These are phyloP conservation scores for Aspergillus proliferans DNA, from an alignment of 2,329 filamentous ascomycete species.

Conservation along the genomic window DNA sequence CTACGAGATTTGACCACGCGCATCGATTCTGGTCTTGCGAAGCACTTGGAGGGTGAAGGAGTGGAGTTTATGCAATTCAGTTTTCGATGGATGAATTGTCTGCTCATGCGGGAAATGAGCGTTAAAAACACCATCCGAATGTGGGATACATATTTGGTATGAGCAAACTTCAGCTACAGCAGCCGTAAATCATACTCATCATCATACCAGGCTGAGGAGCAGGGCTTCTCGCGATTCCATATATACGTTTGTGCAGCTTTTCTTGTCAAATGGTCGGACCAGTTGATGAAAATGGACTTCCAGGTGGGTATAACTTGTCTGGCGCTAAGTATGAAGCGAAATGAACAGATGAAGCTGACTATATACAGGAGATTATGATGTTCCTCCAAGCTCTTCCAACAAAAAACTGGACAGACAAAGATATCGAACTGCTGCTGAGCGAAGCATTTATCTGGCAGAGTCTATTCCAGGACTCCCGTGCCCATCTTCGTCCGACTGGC, in stretches of 20 bases:
- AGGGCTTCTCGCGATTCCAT: slow-evolving; percentile 97
- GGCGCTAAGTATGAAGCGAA: not conserved
- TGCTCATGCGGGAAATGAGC: slow-evolving; percentile 94
- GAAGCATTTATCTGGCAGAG: slow-evolving; percentile 99
- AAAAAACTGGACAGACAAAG: slow-evolving; percentile 92
- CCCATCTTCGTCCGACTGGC: slow-evolving; percentile 58
- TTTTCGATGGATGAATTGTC: slow-evolving; percentile 99
- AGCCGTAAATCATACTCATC: slow-evolving; percentile 9
- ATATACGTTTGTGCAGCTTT: slow-evolving; percentile 98
- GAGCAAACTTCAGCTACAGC: not conserved
- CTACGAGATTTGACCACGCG: slow-evolving; percentile 83
- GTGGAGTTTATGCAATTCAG: slow-evolving; percentile 99
- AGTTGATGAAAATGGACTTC: slow-evolving; percentile 94
- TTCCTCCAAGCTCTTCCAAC: slow-evolving; percentile 93
- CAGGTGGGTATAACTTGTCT: slow-evolving; percentile 35
- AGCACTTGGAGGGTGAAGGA: slow-evolving; percentile 81
- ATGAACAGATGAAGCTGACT: not conserved
- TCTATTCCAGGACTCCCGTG: slow-evolving; percentile 87
- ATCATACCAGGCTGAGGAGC: slow-evolving; percentile 74
- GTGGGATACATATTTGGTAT: slow-evolving; percentile 98
- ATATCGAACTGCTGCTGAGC: slow-evolving; percentile 89
- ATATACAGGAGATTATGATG: slow-evolving; percentile 91
- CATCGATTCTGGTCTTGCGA: slow-evolving; percentile 77
- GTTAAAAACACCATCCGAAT: slow-evolving; percentile 95
- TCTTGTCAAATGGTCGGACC: slow-evolving; percentile 95